These are phyloP conservation scores for Dictyostelium firmibasis DNA, from an alignment of 78 protist genomes.

Conservation along the genomic window DNA sequence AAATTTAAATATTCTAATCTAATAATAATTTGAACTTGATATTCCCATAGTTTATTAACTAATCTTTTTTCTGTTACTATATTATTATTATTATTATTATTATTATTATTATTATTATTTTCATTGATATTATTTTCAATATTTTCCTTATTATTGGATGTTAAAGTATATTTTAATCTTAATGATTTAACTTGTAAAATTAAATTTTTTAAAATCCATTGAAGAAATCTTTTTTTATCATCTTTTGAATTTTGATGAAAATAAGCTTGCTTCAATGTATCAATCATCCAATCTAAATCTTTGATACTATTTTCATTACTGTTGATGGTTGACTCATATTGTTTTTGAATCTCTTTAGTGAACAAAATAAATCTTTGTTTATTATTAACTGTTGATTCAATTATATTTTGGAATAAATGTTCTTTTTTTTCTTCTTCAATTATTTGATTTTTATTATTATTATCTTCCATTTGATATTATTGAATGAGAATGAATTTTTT, in stretches of 20 bases:
- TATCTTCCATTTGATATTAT: neutral
- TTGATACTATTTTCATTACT: neutral
- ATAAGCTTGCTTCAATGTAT: neutral
- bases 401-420: neutral
- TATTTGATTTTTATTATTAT: neutral
- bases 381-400: neutral
- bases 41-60: neutral
- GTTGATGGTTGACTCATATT: neutral
- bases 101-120: neutral
- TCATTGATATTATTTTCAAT: neutral
- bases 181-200: neutral
- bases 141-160: neutral
- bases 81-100: neutral
- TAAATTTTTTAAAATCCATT: neutral
- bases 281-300: neutral
- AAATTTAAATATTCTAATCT: neutral
- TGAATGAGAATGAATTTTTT: neutral
- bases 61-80: neutral
- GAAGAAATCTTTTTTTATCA: neutral
- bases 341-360: neutral
- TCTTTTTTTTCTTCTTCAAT: neutral
- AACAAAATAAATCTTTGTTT: neutral
- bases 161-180: constrained; percentile 3
- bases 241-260: neutral
- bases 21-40: neutral